phyloP scores from a whole-genome alignment of 148 eudicot genomes.

The Drosera capensis region DNA sequence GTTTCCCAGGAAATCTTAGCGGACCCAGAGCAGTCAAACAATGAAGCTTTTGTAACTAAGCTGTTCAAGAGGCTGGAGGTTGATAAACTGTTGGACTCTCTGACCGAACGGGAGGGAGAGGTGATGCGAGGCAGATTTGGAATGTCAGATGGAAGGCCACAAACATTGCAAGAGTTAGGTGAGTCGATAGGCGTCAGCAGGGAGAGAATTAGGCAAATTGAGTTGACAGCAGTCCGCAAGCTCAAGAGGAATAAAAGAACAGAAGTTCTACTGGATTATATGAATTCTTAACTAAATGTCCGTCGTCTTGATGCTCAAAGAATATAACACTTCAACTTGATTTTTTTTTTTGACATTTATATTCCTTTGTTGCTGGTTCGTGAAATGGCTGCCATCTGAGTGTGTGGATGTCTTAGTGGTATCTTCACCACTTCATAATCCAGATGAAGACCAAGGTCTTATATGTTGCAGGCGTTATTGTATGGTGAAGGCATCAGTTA shows the following conservation, averaged over 20 bases:
- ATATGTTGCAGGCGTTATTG: no score
- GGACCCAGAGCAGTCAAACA: slow-evolving; percentile 53
- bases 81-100: slow-evolving; percentile 55
- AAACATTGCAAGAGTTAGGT: slow-evolving; percentile 89
- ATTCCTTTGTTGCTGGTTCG: no score
- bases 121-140: slow-evolving; percentile 79
- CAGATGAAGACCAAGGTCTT: no score
- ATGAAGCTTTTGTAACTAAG: slow-evolving; percentile 50
- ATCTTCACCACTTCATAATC: no score
- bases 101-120: slow-evolving; percentile 50
- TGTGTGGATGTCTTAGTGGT: no score
- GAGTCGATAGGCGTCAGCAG: slow-evolving; percentile 79
- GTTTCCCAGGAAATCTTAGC: slow-evolving; percentile 40
- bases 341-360: no score
- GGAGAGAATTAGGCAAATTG: slow-evolving; percentile 90
- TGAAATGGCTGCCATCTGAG: no score
- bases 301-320: no score
- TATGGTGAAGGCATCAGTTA: no score
- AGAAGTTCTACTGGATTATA: slow-evolving; percentile 48
- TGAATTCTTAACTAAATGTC: slow-evolving; percentile 17
- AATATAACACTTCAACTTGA: no score
- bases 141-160: slow-evolving; percentile 63
- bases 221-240: slow-evolving; percentile 67
- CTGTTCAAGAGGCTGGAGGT: slow-evolving; percentile 64
- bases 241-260: slow-evolving; percentile 64